Evolutionary conservation across 352 stramenopile species (phyloP).

Genomic region (Blastocystis sp.): DNA sequence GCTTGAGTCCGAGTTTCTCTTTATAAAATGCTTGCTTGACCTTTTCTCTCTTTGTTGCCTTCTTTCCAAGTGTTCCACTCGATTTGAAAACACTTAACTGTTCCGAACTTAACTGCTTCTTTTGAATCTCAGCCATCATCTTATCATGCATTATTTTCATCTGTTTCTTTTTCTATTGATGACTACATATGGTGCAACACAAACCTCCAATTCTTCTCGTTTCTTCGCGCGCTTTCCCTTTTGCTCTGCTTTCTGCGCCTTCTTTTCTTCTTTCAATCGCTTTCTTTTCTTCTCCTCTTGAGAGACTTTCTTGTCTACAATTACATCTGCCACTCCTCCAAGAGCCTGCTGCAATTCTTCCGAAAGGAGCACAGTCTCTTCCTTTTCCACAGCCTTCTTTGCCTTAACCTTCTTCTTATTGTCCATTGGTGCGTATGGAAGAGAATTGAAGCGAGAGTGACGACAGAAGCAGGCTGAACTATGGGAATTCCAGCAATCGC

Average conservation of each 20-base stretch:
- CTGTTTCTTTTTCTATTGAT: conserved; percentile 49
- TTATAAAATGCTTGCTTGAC: conserved; percentile 63
- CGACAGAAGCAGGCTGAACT: background rate
- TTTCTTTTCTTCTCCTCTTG: conserved; percentile 54
- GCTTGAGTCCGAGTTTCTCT: conserved; percentile 55
- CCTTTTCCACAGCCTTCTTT: background rate
- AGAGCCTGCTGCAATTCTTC: conserved; percentile 55
- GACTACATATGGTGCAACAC: conserved; percentile 6
- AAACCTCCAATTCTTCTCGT: conserved; percentile 41
- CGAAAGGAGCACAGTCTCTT: background rate
- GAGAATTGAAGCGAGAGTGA: background rate
- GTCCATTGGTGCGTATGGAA: background rate
- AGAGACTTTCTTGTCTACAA: background rate
- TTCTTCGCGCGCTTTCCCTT: conserved; percentile 54
- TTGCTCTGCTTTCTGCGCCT: background rate
- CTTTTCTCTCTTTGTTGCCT: conserved; percentile 21
- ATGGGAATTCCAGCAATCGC: background rate
- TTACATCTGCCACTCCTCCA: conserved; percentile 8
- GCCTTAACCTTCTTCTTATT: background rate
- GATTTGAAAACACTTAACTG: conserved; percentile 40
- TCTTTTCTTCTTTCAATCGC: conserved; percentile 55
- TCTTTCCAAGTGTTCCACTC: conserved; percentile 52
- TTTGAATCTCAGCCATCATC: conserved; percentile 49
- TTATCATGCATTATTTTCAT: conserved; percentile 50
- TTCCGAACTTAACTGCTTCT: conserved; percentile 50